Percentiles rank a stretch among this genome's conserved stretches.
phyloP scores from a whole-genome alignment of 148 eudicot species.

The Hydrangea macrophylla region DNA sequence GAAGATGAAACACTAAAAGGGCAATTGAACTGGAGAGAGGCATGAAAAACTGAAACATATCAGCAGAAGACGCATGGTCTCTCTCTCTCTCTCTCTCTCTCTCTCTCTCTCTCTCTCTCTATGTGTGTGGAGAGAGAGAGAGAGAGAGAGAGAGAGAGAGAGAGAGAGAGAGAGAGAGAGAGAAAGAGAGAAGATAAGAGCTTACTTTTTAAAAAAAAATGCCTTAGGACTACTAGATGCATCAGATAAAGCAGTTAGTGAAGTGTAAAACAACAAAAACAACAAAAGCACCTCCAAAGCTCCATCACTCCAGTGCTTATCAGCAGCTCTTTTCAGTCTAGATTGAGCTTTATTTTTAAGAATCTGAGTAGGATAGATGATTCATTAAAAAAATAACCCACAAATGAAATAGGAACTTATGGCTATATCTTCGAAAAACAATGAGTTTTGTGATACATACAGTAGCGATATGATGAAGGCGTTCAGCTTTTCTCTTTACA shows the following conservation, averaged over 20 bases:
- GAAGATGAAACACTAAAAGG: no score
- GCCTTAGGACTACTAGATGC: background rate
- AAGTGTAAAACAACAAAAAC: background rate
- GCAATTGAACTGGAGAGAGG: no score
- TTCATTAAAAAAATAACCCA: background rate
- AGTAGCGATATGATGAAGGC: constrained; percentile 74
- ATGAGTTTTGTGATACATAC: constrained; percentile 35
- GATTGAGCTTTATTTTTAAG: constrained; percentile 79
- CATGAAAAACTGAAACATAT: no score
- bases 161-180: no score
- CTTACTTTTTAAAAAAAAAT: no score
- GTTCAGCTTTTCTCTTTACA: constrained; percentile 86
- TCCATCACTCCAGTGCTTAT: constrained; percentile 95
- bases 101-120: background rate
- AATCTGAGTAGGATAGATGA: constrained; percentile 44
- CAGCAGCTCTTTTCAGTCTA: constrained; percentile 83
- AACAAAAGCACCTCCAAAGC: constrained; percentile 78
- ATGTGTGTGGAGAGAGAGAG: no score
- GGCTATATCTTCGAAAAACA: background rate
- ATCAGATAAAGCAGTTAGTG: background rate
- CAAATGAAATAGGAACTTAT: background rate
- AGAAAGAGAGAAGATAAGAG: no score
- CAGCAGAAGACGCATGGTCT: no score
- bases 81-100: background rate
- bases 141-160: no score